Evolutionary conservation across 441 rosid genomes (phyloP).

Genomic region (Omphalea diandra): DNA sequence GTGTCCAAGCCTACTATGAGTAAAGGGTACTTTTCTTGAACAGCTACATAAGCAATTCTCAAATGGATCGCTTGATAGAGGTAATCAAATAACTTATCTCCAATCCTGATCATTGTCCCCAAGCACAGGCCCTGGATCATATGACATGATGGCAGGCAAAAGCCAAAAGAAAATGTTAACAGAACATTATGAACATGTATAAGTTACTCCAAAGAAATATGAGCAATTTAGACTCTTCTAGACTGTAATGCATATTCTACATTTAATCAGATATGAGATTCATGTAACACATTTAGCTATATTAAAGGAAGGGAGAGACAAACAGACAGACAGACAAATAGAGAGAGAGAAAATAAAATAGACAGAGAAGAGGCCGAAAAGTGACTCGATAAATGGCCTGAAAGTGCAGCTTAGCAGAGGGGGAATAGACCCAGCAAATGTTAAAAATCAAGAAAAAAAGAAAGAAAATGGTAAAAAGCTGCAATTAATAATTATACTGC

Average conservation of each 20-base stretch:
- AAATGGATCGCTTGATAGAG: constrained; percentile 23
- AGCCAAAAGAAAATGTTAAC: constrained; percentile 12
- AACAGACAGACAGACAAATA: too few relatives aligned
- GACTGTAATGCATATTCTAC: background rate
- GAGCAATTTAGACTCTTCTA: background rate
- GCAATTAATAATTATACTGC: too few relatives aligned
- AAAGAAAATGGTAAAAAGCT: too few relatives aligned
- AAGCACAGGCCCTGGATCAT: constrained; percentile 50
- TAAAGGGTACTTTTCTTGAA: background rate
- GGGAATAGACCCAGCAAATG: too few relatives aligned
- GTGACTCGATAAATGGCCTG: background rate
- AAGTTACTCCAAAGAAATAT: background rate
- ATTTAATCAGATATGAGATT: background rate
- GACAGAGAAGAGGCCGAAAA: background rate
- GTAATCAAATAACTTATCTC: constrained; percentile 11
- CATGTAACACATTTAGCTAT: too few relatives aligned
- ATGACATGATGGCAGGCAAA: background rate
- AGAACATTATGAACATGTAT: background rate
- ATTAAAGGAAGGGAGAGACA: too few relatives aligned
- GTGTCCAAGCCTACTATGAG: constrained; percentile 24
- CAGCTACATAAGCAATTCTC: constrained; percentile 20
- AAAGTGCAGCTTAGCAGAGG: too few relatives aligned
- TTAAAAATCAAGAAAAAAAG: too few relatives aligned
- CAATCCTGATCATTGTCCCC: constrained; percentile 47
- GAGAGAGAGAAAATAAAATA: background rate